phyloP scores from a whole-genome alignment of 352 stramenopile species.

The Peronospora belbahrii region DNA sequence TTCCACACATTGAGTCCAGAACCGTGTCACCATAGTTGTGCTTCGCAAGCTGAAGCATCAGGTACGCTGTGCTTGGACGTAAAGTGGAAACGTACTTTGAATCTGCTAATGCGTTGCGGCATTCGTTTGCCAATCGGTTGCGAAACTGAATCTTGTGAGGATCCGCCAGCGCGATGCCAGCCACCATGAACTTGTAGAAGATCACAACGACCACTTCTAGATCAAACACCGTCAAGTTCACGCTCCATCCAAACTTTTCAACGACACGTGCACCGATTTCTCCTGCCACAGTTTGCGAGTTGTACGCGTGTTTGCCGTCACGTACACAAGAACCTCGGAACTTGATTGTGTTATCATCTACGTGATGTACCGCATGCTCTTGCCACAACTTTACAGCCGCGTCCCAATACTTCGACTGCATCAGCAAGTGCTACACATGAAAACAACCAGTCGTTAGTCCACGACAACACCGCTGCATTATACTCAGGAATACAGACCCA shows the following conservation, averaged over 20 bases:
- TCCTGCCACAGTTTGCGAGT: constrained; percentile 52
- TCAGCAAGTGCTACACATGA: constrained; percentile 35
- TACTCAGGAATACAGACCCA: constrained; percentile 23
- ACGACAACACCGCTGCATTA: not conserved
- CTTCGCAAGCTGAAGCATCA: constrained; percentile 63
- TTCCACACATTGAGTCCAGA: constrained; percentile 78
- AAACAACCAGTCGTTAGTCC: constrained; percentile 1
- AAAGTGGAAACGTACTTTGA: constrained; percentile 71
- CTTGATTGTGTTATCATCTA: constrained; percentile 24
- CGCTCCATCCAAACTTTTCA: constrained; percentile 52
- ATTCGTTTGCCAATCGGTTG: constrained; percentile 64
- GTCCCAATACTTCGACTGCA: constrained; percentile 45
- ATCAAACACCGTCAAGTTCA: constrained; percentile 58
- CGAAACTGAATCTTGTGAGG: constrained; percentile 50
- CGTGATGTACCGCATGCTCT: constrained; percentile 22
- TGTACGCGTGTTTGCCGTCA: constrained; percentile 67
- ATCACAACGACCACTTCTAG: constrained; percentile 71
- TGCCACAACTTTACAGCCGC: constrained; percentile 53
- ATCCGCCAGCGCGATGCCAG: constrained; percentile 56
- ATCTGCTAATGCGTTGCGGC: constrained; percentile 41
- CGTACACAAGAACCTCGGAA: constrained; percentile 77
- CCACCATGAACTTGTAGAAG: constrained; percentile 61
- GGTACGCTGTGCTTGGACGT: constrained; percentile 62
- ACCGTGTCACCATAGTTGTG: constrained; percentile 53
- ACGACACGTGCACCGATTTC: constrained; percentile 51